A percentile compares a stretch with the other conserved stretches of the same genome.
Evolutionary conservation across 805 yeast species (phyloP).

Genomic region (Spathaspora boniae): DNA sequence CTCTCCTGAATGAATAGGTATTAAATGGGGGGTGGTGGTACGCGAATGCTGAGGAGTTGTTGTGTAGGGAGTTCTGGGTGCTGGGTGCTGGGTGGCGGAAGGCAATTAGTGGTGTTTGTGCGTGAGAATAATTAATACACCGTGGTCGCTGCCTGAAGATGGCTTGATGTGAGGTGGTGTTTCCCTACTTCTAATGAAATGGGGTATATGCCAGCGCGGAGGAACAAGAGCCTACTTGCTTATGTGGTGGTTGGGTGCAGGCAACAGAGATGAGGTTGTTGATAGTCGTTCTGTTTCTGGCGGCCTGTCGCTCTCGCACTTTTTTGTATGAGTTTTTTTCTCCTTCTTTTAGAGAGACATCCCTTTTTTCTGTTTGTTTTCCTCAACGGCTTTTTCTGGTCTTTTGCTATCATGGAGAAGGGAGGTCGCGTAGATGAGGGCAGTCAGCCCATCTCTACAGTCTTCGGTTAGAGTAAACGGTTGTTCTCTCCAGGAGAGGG

Average conservation of each 20-base stretch:
- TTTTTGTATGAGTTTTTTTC: not conserved
- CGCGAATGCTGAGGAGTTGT: too few species aligned
- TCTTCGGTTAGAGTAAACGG: too few species aligned
- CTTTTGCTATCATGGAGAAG: not conserved
- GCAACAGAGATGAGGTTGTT: not conserved
- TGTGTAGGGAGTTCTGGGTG: too few species aligned
- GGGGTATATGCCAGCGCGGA: not conserved
- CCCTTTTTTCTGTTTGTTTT: not conserved
- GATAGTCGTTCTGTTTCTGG: not conserved
- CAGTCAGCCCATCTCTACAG: too few species aligned
- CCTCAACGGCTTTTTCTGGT: not conserved
- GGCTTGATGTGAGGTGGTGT: too few species aligned
- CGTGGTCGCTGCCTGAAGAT: too few species aligned
- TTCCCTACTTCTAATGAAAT: not conserved
- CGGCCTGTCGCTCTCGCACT: not conserved
- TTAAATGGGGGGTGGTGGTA: not conserved
- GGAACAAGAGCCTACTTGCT: not conserved
- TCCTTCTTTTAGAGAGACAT: not conserved
- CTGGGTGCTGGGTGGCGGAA: too few species aligned
- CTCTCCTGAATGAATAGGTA: constrained; percentile 2
- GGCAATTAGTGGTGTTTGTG: too few species aligned
- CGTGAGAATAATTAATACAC: too few species aligned
- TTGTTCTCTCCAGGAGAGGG: too few species aligned
- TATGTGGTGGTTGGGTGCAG: not conserved
- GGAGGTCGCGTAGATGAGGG: too few species aligned